phyloP scores from a whole-genome alignment of 129 eudicot genomes.

The Flaveria bidentis region DNA sequence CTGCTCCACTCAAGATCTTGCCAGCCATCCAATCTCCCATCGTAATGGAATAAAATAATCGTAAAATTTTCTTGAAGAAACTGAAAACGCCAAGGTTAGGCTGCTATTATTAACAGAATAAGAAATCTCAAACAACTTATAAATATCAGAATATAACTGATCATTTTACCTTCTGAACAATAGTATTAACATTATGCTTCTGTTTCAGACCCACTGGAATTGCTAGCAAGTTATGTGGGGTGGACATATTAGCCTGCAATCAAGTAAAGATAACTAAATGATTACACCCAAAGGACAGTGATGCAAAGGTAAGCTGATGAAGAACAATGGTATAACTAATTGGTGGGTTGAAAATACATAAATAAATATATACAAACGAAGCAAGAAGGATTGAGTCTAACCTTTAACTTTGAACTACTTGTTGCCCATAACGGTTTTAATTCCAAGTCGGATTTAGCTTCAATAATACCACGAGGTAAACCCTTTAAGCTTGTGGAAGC shows the following conservation, averaged over 20 bases:
- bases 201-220: conserved; percentile 85
- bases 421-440: conserved; percentile 84
- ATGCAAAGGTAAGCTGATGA: neutral
- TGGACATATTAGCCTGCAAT: conserved; percentile 45
- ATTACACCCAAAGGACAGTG: conserved; percentile 3
- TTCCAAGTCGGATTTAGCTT: conserved; percentile 78
- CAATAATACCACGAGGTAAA: conserved; percentile 91
- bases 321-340: neutral
- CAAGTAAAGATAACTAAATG: neutral
- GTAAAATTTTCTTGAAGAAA: conserved; percentile 91
- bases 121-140: conserved; percentile 17
- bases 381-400: conserved; percentile 22
- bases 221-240: conserved; percentile 68
- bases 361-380: neutral
- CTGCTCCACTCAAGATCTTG: conserved; percentile 85
- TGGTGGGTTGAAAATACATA: conserved; percentile 16
- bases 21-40: conserved; percentile 90
- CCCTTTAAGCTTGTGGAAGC: conserved; percentile 45
- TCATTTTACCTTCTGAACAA: conserved; percentile 69
- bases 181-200: conserved; percentile 67
- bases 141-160: conserved; percentile 8
- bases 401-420: conserved; percentile 71
- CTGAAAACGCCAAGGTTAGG: conserved; percentile 55
- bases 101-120: conserved; percentile 19
- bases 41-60: conserved; percentile 82